Conservation (phyloP, 23 red algal species). For the Cyanidiococcus yangmingshanensis region DNA sequence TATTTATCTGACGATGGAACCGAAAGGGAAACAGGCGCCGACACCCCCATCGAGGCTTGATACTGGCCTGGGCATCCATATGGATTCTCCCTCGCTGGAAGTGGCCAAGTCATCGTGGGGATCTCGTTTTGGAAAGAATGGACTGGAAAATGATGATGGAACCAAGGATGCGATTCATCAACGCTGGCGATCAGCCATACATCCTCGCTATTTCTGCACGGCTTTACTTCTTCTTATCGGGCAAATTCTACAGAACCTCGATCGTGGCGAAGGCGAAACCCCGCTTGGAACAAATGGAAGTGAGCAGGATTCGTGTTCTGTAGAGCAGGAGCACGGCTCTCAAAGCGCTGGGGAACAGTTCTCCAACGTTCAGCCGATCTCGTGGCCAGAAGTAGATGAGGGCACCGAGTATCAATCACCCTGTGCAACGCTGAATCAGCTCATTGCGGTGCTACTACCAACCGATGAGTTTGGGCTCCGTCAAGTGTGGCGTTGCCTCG, state of each 20-base stretch:
- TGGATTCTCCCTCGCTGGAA: no score
- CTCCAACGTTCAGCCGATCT: background rate
- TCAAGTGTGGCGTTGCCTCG: background rate
- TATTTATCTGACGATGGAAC: background rate
- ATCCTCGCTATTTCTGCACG: background rate
- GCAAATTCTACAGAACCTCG: background rate
- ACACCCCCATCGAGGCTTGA: no score
- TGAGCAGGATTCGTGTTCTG: slow-evolving; percentile 1
- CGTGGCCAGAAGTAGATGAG: background rate
- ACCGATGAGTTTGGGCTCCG: background rate
- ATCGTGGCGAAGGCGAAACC: background rate
- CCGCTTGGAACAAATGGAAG: background rate
- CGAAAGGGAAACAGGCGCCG: no score
- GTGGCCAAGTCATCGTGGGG: no score
- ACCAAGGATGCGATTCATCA: no score
- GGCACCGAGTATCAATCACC: background rate
- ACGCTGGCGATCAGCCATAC: background rate
- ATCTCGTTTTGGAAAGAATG: no score
- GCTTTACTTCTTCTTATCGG: background rate
- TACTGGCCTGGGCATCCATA: no score
- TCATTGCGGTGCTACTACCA: background rate
- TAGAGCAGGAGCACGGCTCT: background rate
- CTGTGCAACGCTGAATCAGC: background rate
- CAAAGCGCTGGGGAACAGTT: background rate
- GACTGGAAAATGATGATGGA: no score